These are phyloP conservation scores for Claviceps quebecensis DNA, from an alignment of 2,329 filamentous ascomycete genomes.

Conservation along the genomic window DNA sequence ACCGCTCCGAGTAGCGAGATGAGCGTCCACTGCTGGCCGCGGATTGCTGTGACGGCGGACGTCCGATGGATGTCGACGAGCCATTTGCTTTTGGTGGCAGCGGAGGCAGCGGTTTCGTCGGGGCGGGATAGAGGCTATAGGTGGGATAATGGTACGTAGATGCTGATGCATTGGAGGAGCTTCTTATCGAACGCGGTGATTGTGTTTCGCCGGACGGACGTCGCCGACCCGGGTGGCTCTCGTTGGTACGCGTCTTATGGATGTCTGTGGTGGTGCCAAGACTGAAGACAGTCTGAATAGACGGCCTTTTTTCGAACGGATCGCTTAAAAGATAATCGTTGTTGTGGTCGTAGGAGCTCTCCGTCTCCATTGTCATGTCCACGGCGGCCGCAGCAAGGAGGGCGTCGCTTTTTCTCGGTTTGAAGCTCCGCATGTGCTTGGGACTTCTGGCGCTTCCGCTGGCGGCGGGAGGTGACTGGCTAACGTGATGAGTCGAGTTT, in stretches of 20 bases:
- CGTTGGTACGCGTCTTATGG: background rate
- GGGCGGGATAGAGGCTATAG: constrained; percentile 5
- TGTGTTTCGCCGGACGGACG: background rate
- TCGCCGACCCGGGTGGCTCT: background rate
- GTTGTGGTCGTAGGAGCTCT: background rate
- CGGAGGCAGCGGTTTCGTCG: constrained; percentile 4
- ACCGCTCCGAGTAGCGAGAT: constrained; percentile 4
- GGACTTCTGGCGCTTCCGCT: background rate
- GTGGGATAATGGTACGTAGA: constrained; percentile 1
- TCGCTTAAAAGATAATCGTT: background rate
- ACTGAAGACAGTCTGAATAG: background rate
- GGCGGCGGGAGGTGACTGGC: background rate
- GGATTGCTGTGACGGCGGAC: constrained; percentile 2
- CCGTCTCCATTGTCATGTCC: background rate
- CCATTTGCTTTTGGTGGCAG: constrained; percentile 2
- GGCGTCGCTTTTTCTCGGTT: background rate
- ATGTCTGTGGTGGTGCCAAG: background rate
- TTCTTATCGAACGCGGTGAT: constrained; percentile 1
- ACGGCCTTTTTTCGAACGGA: background rate
- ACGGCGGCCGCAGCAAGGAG: background rate
- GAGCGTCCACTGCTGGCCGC: constrained; percentile 2
- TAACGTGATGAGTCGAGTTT: background rate
- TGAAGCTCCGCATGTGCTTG: constrained; percentile 1
- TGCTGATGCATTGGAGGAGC: constrained; percentile 2
- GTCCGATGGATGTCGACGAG: constrained; percentile 2